These are phyloP conservation scores for Rhazya stricta DNA, from an alignment of 257 asterid genomes.

Conservation along the genomic window DNA sequence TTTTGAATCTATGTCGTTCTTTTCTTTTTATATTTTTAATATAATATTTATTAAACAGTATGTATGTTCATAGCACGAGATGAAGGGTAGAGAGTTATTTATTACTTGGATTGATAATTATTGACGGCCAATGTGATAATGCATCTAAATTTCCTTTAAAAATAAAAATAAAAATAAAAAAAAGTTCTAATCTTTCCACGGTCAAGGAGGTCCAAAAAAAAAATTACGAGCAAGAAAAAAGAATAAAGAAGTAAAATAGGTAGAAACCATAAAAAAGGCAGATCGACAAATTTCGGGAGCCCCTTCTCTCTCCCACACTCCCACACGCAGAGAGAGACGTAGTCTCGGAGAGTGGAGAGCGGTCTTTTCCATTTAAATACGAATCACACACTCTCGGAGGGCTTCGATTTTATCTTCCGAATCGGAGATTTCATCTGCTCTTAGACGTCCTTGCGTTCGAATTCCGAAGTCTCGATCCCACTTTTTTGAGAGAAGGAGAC, in stretches of 20 bases:
- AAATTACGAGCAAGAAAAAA: not conserved
- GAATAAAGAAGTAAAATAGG: not conserved
- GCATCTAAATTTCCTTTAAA: no score
- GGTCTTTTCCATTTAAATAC: slow-evolving; percentile 18
- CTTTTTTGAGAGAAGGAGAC: not conserved
- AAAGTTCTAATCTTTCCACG: not conserved
- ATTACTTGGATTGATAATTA: no score
- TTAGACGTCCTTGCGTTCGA: not conserved
- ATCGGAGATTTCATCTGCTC: slow-evolving; percentile 5
- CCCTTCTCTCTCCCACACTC: slow-evolving; percentile 4
- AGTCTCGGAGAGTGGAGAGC: slow-evolving; percentile 13
- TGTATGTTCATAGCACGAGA: no score
- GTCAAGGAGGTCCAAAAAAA: slow-evolving; percentile 2
- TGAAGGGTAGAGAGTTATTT: no score
- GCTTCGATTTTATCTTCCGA: slow-evolving; percentile 4
- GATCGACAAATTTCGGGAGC: slow-evolving; percentile 29
- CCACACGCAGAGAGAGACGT: not conserved
- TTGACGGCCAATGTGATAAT: no score
- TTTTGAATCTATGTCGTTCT: no score
- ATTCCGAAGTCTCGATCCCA: slow-evolving; percentile 1
- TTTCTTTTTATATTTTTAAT: no score
- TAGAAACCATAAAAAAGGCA: slow-evolving; percentile 16
- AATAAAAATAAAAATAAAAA: not conserved
- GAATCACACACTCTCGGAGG: not conserved
- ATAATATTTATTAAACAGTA: no score